phyloP scores from a whole-genome alignment of 176 grass and related monocot species.

The Cenchrus americanus region DNA sequence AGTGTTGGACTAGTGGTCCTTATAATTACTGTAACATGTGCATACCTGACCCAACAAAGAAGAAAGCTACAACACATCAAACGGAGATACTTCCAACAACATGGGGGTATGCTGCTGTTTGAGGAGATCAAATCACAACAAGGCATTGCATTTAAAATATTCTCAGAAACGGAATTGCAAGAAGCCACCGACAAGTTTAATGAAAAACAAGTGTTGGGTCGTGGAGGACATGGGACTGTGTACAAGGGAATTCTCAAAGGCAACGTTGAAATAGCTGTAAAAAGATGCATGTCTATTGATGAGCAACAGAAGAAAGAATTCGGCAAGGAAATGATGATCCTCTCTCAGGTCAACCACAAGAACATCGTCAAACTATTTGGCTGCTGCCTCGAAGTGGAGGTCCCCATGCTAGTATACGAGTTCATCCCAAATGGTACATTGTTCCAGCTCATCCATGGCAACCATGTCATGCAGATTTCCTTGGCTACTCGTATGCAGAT shows the following conservation, averaged over 20 bases:
- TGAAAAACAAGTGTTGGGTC: not conserved
- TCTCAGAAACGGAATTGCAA: not conserved
- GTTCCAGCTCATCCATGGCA: conserved; percentile 8
- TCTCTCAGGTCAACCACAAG: conserved; percentile 23
- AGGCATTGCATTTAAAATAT: not conserved
- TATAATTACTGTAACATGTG: not conserved
- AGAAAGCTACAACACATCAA: not conserved
- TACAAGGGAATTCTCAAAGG: conserved; percentile 17
- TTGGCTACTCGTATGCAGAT: conserved; percentile 15
- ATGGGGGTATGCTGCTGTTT: conserved; percentile 7
- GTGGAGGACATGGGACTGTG: conserved; percentile 25
- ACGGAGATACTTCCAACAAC: conserved; percentile 11
- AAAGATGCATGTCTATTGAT: conserved; percentile 6
- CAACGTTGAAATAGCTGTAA: conserved; percentile 21
- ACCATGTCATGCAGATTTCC: not conserved
- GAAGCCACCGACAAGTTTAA: not conserved
- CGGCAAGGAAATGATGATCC: conserved; percentile 23
- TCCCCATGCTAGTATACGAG: conserved; percentile 24
- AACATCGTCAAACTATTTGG: conserved; percentile 33
- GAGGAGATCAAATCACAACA: conserved; percentile 32
- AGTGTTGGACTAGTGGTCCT: not conserved
- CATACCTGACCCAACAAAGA: not conserved
- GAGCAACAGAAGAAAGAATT: conserved; percentile 26
- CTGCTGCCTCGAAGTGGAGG: conserved; percentile 16
- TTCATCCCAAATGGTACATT: conserved; percentile 26